These are phyloP conservation scores for Vitis hybrid DNA, from an alignment of 177 flowering plant genomes.

Conservation along the genomic window DNA sequence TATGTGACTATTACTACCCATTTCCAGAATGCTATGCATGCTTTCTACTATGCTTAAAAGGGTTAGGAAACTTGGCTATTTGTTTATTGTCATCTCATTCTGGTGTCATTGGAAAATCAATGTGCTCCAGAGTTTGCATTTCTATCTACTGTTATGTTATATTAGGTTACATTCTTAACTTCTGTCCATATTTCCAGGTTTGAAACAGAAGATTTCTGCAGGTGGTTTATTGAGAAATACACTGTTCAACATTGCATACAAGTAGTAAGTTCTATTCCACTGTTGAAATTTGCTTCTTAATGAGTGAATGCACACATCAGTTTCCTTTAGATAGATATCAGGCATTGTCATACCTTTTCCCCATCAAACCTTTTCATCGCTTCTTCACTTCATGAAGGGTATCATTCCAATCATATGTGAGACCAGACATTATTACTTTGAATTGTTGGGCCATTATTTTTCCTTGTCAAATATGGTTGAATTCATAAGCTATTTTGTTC, in stretches of 20 bases:
- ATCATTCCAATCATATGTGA: too few species aligned
- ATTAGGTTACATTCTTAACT: neutral
- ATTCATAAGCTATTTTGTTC: too few species aligned
- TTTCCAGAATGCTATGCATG: neutral
- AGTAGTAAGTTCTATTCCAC: slow-evolving; percentile 42
- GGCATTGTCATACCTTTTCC: too few species aligned
- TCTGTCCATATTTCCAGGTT: slow-evolving; percentile 48
- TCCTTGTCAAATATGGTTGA: too few species aligned
- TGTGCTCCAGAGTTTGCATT: neutral
- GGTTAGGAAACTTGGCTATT: neutral
- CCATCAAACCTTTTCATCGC: too few species aligned
- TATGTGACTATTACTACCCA: neutral
- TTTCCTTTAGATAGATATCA: too few species aligned
- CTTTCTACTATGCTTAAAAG: too few species aligned
- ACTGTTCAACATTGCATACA: slow-evolving; percentile 69
- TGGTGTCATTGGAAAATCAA: neutral
- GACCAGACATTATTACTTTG: too few species aligned
- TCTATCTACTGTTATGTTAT: neutral
- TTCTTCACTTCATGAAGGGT: too few species aligned
- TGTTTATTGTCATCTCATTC: neutral
- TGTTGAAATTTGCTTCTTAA: neutral
- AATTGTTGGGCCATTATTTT: too few species aligned
- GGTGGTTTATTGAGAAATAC: slow-evolving; percentile 61
- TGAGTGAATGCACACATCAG: too few species aligned
- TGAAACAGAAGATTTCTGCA: slow-evolving; percentile 68